Evolutionary conservation across 768 basidiomycete genomes (phyloP), one percentile per base, ranked within the genome.

Genomic region (Trametes cubensis): DNA sequence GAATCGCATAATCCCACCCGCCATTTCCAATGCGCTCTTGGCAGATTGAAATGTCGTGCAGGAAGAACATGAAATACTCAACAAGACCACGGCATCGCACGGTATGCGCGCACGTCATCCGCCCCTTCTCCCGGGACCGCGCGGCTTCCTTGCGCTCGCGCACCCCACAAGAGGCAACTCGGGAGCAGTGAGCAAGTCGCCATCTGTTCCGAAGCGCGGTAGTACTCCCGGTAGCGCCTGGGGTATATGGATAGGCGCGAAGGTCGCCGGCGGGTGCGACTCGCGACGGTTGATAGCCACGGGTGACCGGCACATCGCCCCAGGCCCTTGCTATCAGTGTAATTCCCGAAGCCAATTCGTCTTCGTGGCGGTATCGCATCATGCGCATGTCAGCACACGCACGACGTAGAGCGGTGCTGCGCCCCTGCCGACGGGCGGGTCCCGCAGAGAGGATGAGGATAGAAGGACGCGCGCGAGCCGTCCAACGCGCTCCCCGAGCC

Each of bases 311-410:
- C 40, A 45, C 61, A 52, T 50, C 50, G 55, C 55, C 55, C 55
- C 55, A 42, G 23, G 42, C 34, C 28, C 39, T 23, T n/a, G 44
- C 49, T 45, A 62, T 62, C 61, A 62, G 18, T 58, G 61, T 57
- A 62, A 57, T 62, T 62, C 41, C 42, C 23, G 61, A 52, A 40
- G 49, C 61, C 61, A 62, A 40, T 62, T 62, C 61, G 61, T 52
- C 38, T 57, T 14, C 42, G 61, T 62, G 61, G 61, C 61, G 49
- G 55, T 62, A 57, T 38, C 52, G n/a, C n/a, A 34, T 34, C 34
- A 34, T 34, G 34, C 34, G 34, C 10, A 34, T 34, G 34, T 34
- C 34, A 34, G 34, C 34, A 34, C 10, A 34, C 10, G 34, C 34
- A 34, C 34, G 34, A 7, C 34, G 6, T 11, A 34, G 34, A 7